Base-by-base conservation (phyloP, 139 green algal species). In the Raphidocelis subcapitata region DNA sequence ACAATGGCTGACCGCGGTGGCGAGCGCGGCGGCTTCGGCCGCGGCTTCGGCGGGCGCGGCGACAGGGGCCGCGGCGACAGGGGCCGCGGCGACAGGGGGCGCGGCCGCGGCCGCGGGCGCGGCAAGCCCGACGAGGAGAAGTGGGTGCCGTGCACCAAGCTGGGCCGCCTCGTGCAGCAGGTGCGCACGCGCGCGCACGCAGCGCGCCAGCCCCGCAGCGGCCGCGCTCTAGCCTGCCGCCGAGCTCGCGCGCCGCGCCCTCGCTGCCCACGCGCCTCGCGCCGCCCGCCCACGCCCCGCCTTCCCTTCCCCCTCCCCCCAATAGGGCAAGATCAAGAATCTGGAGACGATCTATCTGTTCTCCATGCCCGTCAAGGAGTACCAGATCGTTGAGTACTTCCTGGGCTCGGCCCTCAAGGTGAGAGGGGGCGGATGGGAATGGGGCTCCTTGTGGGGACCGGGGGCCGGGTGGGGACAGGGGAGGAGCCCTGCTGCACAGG, bases 281-380 rank as follows among this genome's bases (percentile, higher is more conserved):
- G n/a, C n/a, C n/a, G n/a, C n/a, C n/a, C n/a, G n/a, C n/a, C n/a
- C n/a, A n/a, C n/a, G n/a, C n/a, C 44, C 1, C 67, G 14, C 23
- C 47, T 15, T 21, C 67, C 47, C 28, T 3, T 47, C 16, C 36
- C 46, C 15, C 41, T 41, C 29, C 57, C 21, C 32, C 36, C 23
- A 70, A 52, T 89, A 98, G 90, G 94, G 95, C 73, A 98, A 98
- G 88, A 99, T 99, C 79, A 98, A 97, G 90, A 93, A 76, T 51
- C 82, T 99, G 78, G 96, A 99, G 89, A 90, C 99, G 82, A 97
- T 99, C 76, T 99, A 97, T 91, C 90, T 99, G 41, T 98, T 97
- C 89, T 98, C 96, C 68, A 90, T 99, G 82, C 95, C 96, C 37
- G 91, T 99, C 47, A 99, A 99, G 91, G 93, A 97, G 91, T 96